These are phyloP conservation scores for Umbellularia californica DNA, from an alignment of 164 flowering plant genomes.

Conservation along the genomic window DNA sequence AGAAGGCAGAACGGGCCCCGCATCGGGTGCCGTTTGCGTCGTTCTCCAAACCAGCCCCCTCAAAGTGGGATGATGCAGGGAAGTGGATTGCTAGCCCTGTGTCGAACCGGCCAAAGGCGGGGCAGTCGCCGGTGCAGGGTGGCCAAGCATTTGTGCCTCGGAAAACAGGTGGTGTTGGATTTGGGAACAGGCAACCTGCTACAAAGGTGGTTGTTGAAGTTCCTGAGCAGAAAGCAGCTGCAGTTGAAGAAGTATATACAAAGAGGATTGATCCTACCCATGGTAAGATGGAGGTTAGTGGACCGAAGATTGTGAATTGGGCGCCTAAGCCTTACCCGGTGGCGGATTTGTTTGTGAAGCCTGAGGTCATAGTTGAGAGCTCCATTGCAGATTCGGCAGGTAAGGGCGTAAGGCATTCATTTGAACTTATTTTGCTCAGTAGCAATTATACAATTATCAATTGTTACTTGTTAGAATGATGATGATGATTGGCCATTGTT, in stretches of 20 bases:
- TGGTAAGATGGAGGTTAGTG: slow-evolving; percentile 35
- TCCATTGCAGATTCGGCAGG: slow-evolving; percentile 48
- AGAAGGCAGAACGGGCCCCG: slow-evolving; percentile 56
- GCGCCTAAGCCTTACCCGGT: slow-evolving; percentile 34
- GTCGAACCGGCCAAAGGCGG: slow-evolving; percentile 40
- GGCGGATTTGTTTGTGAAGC: slow-evolving; percentile 48
- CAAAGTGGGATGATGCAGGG: slow-evolving; percentile 97
- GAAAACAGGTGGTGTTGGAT: slow-evolving; percentile 34
- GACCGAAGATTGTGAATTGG: slow-evolving; percentile 48
- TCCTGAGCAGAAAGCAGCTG: slow-evolving; percentile 42
- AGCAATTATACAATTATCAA: too few relatives aligned
- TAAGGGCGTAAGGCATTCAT: slow-evolving; percentile 12
- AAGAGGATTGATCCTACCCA: slow-evolving; percentile 58
- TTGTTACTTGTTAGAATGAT: too few relatives aligned
- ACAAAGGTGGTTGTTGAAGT: slow-evolving; percentile 63
- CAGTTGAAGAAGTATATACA: slow-evolving; percentile 67
- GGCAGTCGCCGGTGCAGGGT: slow-evolving; percentile 33
- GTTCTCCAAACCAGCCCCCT: slow-evolving; percentile 73
- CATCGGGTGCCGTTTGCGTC: slow-evolving; percentile 53
- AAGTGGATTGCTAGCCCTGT: slow-evolving; percentile 95
- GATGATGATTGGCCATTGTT: too few relatives aligned
- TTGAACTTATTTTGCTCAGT: not conserved
- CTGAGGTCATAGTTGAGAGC: slow-evolving; percentile 40
- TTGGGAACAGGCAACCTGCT: slow-evolving; percentile 45
- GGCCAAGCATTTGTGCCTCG: slow-evolving; percentile 31